These are phyloP conservation scores for Fonsecaea nubica DNA, from an alignment of 2,329 filamentous ascomycete genomes.

Conservation along the genomic window DNA sequence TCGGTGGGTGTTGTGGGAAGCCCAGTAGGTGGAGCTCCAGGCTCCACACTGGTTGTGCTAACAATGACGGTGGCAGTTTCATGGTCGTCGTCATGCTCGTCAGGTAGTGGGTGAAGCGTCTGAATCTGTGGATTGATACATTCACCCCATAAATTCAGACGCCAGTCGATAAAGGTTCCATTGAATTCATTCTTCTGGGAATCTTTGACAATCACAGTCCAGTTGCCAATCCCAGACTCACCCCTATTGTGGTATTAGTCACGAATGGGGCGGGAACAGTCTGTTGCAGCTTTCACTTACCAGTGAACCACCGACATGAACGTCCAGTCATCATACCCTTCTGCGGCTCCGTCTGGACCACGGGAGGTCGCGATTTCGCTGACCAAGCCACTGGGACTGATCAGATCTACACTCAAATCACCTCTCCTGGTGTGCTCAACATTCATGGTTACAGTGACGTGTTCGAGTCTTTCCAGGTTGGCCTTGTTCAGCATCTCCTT, in stretches of 20 bases:
- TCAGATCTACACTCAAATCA: slow-evolving; percentile 88
- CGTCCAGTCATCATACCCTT: slow-evolving; percentile 92
- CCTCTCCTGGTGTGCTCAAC: slow-evolving; percentile 84
- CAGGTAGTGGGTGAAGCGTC: slow-evolving; percentile 78
- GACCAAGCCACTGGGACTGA: slow-evolving; percentile 79
- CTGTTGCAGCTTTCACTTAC: slow-evolving; percentile 58
- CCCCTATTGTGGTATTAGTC: slow-evolving; percentile 66
- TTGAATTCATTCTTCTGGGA: slow-evolving; percentile 75
- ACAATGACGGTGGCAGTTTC: slow-evolving; percentile 63
- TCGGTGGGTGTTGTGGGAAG: slow-evolving; percentile 64
- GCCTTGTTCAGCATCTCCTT: slow-evolving; percentile 77
- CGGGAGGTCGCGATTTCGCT: slow-evolving; percentile 84
- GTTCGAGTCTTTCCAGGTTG: slow-evolving; percentile 86
- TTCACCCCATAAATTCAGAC: slow-evolving; percentile 92
- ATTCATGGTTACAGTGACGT: slow-evolving; percentile 98
- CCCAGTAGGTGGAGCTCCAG: slow-evolving; percentile 38
- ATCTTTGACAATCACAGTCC: slow-evolving; percentile 91
- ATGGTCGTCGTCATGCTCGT: slow-evolving; percentile 81
- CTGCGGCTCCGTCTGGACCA: slow-evolving; percentile 67
- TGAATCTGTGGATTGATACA: slow-evolving; percentile 77
- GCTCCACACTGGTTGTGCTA: slow-evolving; percentile 66
- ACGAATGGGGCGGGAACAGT: background rate
- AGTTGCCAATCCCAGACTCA: slow-evolving; percentile 83
- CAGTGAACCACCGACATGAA: slow-evolving; percentile 99
- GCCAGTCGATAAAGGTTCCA: slow-evolving; percentile 88